Evolutionary conservation across 768 basidiomycete species (phyloP), one percentile per base, ranked within the genome.

Genomic region (Rubroboletus pulcherrimus): DNA sequence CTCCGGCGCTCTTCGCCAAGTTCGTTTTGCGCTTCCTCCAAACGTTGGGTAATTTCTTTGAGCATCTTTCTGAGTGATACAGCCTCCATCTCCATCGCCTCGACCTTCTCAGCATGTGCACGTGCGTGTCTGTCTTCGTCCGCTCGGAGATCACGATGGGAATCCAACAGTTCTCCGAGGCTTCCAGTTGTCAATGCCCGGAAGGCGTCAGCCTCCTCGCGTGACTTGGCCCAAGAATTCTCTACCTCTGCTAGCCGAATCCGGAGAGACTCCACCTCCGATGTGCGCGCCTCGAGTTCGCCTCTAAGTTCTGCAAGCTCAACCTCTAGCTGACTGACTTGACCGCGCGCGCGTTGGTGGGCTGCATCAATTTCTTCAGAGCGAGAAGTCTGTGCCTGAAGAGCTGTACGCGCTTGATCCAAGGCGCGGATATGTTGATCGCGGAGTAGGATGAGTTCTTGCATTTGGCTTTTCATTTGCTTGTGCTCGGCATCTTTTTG

Each of bases 161-260:
- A 86, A 67, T 95, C 91, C 44, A 97, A 77, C 19, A 97, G 77
- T 67, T 95, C 84, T 24, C 93, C 93, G 3, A 97, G 80, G 64
- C 87, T 82, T 45, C 87, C 85, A 2, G 92, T 96, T 3, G 94
- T 94, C 49, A 93, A 75, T 21, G 89, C 87, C 51, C 93, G 79
- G 71, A 94, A 85, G 2, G 89, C 84, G 69, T 97, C 95, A 3
- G 93, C 92, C 75, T 98, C 93, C 73, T 95, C 89, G 14, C 93
- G 84, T 41, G 93, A 92, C 70, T 93, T 90, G 26, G 89, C 83
- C 87, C 93, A 97, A 9, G 89, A 84, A 66, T 89, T 93, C 74
- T 97, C 95, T 41, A 87, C 85, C 51, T 95, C 91, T 26, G 81
- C 76, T 41, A 95, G 73, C 52, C 87, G 78, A 10, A 77, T 73